phyloP scores from a whole-genome alignment of 2,329 filamentous ascomycete species.

The Cladosporium oxysporum region DNA sequence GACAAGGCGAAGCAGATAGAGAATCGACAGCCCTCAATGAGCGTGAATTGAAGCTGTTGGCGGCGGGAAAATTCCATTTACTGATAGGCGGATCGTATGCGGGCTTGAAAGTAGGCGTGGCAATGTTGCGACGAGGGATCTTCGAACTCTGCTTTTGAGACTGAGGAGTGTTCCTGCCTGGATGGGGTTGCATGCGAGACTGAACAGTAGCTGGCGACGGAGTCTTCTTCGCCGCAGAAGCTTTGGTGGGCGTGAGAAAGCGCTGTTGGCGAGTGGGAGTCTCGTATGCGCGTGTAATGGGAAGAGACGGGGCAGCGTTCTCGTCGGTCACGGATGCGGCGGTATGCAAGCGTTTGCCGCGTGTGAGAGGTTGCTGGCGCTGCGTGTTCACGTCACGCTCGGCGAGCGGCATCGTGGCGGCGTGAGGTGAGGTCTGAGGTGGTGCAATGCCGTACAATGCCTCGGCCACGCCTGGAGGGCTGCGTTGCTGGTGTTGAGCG shows the following conservation, averaged over 20 bases:
- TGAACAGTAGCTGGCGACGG: conserved; percentile 17
- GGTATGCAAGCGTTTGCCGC: conserved; percentile 22
- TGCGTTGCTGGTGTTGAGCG: not conserved
- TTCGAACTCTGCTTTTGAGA: conserved; percentile 28
- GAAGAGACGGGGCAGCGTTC: conserved; percentile 20
- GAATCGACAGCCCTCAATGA: not conserved
- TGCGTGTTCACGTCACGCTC: conserved; percentile 30
- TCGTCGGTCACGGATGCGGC: conserved; percentile 21
- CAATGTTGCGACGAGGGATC: conserved; percentile 33
- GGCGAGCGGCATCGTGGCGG: conserved; percentile 27
- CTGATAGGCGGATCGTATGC: conserved; percentile 11
- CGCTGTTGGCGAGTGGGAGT: conserved; percentile 21
- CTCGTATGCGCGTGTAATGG: not conserved
- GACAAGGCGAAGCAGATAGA: not conserved
- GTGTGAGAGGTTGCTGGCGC: conserved; percentile 20
- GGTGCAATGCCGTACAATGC: not conserved
- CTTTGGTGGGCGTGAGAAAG: conserved; percentile 31
- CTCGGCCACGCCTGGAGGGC: conserved; percentile 3
- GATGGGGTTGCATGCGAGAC: conserved; percentile 7
- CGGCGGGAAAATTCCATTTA: conserved; percentile 1
- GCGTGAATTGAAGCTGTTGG: not conserved
- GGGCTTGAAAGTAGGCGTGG: conserved; percentile 10
- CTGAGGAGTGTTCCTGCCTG: conserved; percentile 16
- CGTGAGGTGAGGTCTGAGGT: conserved; percentile 2
- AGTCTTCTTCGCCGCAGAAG: conserved; percentile 30